Evolutionary conservation across 2,329 filamentous ascomycete genomes (phyloP), one percentile per base, ranked within the genome.

Genomic region (Fusarium tjaetaba): DNA sequence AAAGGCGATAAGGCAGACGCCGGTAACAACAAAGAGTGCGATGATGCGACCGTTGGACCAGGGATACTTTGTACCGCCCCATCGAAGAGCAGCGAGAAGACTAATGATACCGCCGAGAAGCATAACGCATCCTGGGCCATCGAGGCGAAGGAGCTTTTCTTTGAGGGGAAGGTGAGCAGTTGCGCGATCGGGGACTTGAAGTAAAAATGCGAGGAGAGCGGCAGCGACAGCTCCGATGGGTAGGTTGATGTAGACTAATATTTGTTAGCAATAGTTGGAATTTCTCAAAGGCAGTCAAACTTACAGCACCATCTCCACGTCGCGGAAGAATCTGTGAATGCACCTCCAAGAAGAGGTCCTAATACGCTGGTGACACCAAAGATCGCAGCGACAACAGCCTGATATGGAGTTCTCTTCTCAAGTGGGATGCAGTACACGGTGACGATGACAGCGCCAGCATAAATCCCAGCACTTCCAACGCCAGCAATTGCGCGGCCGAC

Each of bases 401-500:
- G 77, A 16, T 73, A 76, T 2, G 72, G 73, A 0, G 79, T 73
- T 34, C 79, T 72, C 43, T 78, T 41, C 48, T 62, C 2, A 76
- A 80, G 32, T 70, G 70, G 61, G 79, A 85, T 81, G 75, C 51
- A 86, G 79, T 57, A 56, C 9, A 57, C 65, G 1, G 64, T 61
- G 1, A 68, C 65, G 7, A 64, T 51, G 3, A 68, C 48, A 32
- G 61, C 46, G 16, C 65, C 65, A 14, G 61, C 64, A 22, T 66
- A 58, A 4, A 68, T 64, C 34, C 81, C 82, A 15, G 84, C 81
- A 28, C 86, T 84, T 42, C 86, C 86, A 32, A 85, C 82, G 57
- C 86, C 86, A 70, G 84, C 82, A 38, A 87, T 84, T 9, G 85
- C 83, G 73, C 86, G 78, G 22, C 69, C 79, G 5, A 70, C 48